Conservation (phyloP, 1,284 basidiomycete species). For the Ustilago loliicola region DNA sequence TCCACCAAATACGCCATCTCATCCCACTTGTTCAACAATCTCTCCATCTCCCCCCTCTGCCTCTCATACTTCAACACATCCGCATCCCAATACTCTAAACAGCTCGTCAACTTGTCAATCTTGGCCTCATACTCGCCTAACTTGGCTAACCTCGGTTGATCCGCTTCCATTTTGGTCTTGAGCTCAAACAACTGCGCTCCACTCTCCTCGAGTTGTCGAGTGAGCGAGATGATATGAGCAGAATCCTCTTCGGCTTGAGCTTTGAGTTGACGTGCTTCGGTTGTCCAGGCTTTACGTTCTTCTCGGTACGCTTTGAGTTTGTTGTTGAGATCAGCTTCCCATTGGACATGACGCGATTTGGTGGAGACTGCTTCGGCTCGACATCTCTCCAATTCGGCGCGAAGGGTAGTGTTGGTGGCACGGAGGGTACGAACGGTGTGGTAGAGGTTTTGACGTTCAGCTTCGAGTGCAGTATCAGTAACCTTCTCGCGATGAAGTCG, state of each 20-base stretch:
- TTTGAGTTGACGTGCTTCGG: constrained; percentile 55
- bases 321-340: constrained; percentile 66
- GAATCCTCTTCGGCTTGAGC: constrained; percentile 53
- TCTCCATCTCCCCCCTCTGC: constrained; percentile 64
- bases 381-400: constrained; percentile 49
- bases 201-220: constrained; percentile 51
- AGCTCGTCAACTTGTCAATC: constrained; percentile 49
- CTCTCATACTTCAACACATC: constrained; percentile 60
- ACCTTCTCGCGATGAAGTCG: constrained; percentile 68
- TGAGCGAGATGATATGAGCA: constrained; percentile 34
- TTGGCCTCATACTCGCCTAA: constrained; percentile 57
- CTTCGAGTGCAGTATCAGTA: constrained; percentile 63
- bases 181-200: constrained; percentile 62
- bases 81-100: constrained; percentile 61
- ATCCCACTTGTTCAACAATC: constrained; percentile 56
- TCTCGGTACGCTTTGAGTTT: constrained; percentile 66
- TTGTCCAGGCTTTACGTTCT: constrained; percentile 62
- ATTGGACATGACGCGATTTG: constrained; percentile 59
- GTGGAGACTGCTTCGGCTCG: constrained; percentile 55
- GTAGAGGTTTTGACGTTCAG: constrained; percentile 68
- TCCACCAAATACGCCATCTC: constrained; percentile 61
- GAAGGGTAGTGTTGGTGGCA: constrained; percentile 38
- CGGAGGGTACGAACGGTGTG: constrained; percentile 58
- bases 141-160: constrained; percentile 50
- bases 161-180: constrained; percentile 44